phyloP scores from a whole-genome alignment of 2,329 filamentous ascomycete genomes.

The Colletotrichum viniferum region DNA sequence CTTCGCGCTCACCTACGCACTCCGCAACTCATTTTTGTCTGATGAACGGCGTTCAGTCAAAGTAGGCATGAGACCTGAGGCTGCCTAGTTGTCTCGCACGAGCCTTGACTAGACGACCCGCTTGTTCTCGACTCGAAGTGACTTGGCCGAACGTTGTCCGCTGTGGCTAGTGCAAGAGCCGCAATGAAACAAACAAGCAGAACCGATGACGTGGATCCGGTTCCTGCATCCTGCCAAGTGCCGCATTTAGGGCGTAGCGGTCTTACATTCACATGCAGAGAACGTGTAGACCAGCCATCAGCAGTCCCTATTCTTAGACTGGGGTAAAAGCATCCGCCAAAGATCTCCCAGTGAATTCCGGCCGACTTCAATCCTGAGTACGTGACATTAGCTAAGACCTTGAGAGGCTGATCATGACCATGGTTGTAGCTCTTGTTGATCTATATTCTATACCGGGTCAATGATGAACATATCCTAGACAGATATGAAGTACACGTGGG shows the following conservation, averaged over 20 bases:
- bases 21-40: background rate
- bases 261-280: background rate
- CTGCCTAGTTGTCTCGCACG: background rate
- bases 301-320: background rate
- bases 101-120: background rate
- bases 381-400: background rate
- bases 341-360: background rate
- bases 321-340: background rate
- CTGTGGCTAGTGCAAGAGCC: background rate
- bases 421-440: background rate
- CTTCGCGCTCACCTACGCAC: background rate
- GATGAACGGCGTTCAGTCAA: background rate
- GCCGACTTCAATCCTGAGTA: background rate
- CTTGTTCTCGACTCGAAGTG: background rate
- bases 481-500: rapidly evolving
- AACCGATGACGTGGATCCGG: conserved; percentile 3
- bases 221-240: background rate
- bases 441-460: background rate
- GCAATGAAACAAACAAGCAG: background rate
- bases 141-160: background rate
- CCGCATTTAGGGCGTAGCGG: background rate
- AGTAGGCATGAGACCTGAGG: background rate
- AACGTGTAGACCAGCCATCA: background rate
- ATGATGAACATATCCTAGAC: background rate
- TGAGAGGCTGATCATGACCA: background rate